Base-by-base conservation (phyloP, 2,329 filamentous ascomycete species). In the Fusarium multiceps region DNA sequence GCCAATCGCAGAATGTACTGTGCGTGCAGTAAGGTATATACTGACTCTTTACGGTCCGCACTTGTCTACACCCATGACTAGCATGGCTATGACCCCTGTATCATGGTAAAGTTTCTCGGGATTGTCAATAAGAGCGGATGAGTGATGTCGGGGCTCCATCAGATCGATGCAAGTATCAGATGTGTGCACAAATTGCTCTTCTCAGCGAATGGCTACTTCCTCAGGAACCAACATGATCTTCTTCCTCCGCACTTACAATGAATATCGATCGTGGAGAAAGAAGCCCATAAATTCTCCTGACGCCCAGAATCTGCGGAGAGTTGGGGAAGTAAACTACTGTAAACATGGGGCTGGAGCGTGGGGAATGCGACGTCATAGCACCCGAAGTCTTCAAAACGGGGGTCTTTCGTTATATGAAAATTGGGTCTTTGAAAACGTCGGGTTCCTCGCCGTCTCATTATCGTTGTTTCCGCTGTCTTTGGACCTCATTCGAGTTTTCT, bases 321-420 rank as follows among this genome's bases (percentile, higher is more conserved):
- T 59, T 60, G 68, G 68, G 62, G 62, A 69, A 71, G 55, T 41
- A 47, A 40, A 59, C 34, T n/a, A 37, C 32, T 18, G 18, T 40
- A 51, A 65, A 55, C 59, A 71, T 55, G 51, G 67, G 45, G 42
- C 54, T 47, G 30, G 50, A 51, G 55, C 63, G 65, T 74, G 73
- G 72, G 66, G 73, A 73, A 74, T 51, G 40, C 72, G 72, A 75
- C 73, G 73, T 75, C 73, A 75, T 73, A 50, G 54, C 30, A 64
- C 20, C 40, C 28, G 28, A 28, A 13, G 28, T 28, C 28, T 28
- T 28, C 28, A 28, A 28, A 28, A 28, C 28, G 28, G 28, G 50
- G 63, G 50, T 43, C 28, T 59, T 59, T 34, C n/a, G 47, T 49
- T 55, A 48, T 34, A 64, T 66, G 53, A 73, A 65, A 74, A 73